A percentile compares a stretch with the other conserved stretches of the same genome.
These are phyloP conservation scores for Blastocystis sp. DNA, from an alignment of 352 stramenopile genomes.

Conservation along the genomic window DNA sequence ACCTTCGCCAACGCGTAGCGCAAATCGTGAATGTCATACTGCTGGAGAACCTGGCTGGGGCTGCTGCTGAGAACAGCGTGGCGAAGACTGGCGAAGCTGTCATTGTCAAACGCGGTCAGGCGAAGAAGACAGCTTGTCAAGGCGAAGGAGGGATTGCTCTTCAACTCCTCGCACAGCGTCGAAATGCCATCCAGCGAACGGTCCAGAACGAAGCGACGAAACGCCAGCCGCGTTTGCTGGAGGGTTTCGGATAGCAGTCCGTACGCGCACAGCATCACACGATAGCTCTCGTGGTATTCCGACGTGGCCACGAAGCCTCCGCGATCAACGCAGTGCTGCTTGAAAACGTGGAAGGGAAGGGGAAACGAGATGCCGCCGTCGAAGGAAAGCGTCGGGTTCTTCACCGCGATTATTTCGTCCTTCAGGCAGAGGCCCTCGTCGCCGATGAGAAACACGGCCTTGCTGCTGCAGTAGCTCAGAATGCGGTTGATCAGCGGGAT, in stretches of 20 bases:
- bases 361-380: background rate
- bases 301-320: constrained; percentile 3
- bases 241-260: background rate
- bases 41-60: background rate
- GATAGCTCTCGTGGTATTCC: constrained; percentile 13
- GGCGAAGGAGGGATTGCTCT: background rate
- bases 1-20: constrained; percentile 6
- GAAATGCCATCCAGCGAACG: background rate
- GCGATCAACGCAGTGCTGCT: background rate
- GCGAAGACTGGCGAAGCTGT: constrained; percentile 1
- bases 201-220: background rate
- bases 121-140: background rate
- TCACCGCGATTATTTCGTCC: constrained; percentile 21
- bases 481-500: background rate
- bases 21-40: constrained; percentile 6
- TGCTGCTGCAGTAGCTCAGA: background rate
- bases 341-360: constrained; percentile 22
- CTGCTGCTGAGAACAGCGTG: background rate
- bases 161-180: background rate
- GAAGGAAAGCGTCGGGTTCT: background rate
- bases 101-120: constrained; percentile 4
- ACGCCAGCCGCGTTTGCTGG: constrained; percentile 18
- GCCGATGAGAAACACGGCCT: constrained; percentile 2
- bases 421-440: constrained; percentile 3
- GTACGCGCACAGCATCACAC: background rate